phyloP scores from a whole-genome alignment of 345 rosid genomes.

The Populus euphratica region DNA sequence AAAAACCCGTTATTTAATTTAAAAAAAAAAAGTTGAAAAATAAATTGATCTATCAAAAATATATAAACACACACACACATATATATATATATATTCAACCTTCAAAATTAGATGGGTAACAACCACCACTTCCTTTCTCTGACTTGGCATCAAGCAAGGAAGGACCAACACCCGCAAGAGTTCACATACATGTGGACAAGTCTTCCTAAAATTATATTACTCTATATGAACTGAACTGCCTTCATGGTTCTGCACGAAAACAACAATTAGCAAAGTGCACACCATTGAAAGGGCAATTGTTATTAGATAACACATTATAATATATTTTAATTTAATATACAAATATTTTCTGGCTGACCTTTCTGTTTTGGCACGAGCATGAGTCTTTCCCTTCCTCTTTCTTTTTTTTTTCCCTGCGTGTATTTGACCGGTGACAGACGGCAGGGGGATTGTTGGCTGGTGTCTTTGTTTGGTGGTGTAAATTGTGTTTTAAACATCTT shows the following conservation, averaged over 20 bases:
- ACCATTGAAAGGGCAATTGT: background rate
- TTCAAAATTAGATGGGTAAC: background rate
- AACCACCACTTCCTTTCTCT: background rate
- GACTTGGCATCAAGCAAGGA: background rate
- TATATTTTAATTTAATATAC: background rate
- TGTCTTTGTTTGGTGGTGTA: no score
- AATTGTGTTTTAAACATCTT: no score
- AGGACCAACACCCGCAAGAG: background rate
- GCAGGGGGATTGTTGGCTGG: background rate
- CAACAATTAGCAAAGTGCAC: conserved; percentile 1
- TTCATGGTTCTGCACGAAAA: background rate
- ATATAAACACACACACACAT: no score
- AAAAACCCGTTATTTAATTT: no score
- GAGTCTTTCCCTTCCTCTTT: background rate
- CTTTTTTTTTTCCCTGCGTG: background rate
- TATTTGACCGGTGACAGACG: conserved; percentile 15
- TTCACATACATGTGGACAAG: conserved; percentile 4
- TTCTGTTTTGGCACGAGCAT: conserved; percentile 13
- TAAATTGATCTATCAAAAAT: no score
- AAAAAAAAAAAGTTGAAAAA: no score
- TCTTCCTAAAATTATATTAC: background rate
- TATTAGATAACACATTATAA: background rate
- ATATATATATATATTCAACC: background rate
- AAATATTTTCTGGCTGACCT: conserved; percentile 8
- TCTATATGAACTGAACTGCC: background rate